Conservation (phyloP, 1,284 basidiomycete species). For the Ceratobasidium theobromae region DNA sequence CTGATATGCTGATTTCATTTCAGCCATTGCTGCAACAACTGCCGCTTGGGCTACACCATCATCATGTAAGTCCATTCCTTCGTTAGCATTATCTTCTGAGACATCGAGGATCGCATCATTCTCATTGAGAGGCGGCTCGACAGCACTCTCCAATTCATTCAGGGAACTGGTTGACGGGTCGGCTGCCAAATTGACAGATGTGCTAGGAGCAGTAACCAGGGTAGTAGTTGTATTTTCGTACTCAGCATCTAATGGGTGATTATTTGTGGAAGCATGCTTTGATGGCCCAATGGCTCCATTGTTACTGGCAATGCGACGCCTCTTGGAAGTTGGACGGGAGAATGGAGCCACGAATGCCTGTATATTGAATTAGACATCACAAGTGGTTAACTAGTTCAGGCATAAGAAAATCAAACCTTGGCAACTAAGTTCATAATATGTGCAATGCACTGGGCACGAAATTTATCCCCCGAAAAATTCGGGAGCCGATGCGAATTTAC, state of each 20-base stretch:
- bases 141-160: not conserved
- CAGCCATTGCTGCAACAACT: not conserved
- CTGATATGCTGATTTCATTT: not conserved
- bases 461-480: not conserved
- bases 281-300: not conserved
- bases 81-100: not conserved
- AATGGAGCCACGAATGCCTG: conserved; percentile 11
- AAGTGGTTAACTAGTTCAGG: not conserved
- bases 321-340: not conserved
- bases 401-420: not conserved
- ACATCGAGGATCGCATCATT: too few relatives aligned
- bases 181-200: not conserved
- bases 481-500: not conserved
- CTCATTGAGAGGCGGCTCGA: too few relatives aligned
- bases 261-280: not conserved
- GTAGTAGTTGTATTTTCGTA: not conserved
- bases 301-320: not conserved
- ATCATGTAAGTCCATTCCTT: not conserved
- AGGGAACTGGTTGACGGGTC: not conserved
- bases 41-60: not conserved
- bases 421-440: conserved; percentile 4
- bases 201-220: not conserved
- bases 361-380: not conserved
- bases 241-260: not conserved
- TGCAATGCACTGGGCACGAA: not conserved